These are phyloP conservation scores for Volvariella volvacea DNA, from an alignment of 1,284 basidiomycete genomes.

Conservation along the genomic window DNA sequence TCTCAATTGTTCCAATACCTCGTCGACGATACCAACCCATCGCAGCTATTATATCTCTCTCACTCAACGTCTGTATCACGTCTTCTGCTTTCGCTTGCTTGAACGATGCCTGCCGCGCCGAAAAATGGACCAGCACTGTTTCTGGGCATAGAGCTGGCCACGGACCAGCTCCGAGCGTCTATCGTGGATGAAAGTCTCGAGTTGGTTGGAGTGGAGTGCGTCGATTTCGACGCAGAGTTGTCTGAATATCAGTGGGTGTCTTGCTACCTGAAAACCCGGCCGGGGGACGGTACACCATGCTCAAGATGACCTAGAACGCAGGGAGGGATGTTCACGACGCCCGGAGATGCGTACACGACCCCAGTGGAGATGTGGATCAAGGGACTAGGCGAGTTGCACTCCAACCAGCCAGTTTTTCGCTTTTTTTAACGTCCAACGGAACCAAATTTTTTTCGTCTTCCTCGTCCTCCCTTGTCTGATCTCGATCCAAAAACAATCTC, in stretches of 20 bases:
- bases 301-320: conserved; percentile 48
- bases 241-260: conserved; percentile 70
- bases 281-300: not conserved
- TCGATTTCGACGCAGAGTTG: conserved; percentile 76
- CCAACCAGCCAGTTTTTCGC: conserved; percentile 9
- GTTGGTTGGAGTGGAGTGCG: conserved; percentile 68
- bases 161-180: conserved; percentile 72
- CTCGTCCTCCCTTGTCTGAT: conserved; percentile 14
- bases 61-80: no score
- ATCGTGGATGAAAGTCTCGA: conserved; percentile 76
- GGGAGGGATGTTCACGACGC: conserved; percentile 78
- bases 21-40: not conserved
- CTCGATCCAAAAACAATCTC: no score
- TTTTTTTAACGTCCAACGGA: conserved; percentile 24
- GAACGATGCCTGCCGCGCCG: conserved; percentile 37
- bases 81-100: no score
- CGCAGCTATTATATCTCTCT: not conserved
- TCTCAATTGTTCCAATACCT: not conserved
- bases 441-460: conserved; percentile 33
- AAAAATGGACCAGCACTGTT: conserved; percentile 59
- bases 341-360: conserved; percentile 76
- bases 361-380: conserved; percentile 85
- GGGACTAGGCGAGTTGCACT: conserved; percentile 56
- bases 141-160: conserved; percentile 73
- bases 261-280: conserved; percentile 2